Conservation (phyloP, 176 grass and related monocot genomes). For the Tillandsia fasciculata region DNA sequence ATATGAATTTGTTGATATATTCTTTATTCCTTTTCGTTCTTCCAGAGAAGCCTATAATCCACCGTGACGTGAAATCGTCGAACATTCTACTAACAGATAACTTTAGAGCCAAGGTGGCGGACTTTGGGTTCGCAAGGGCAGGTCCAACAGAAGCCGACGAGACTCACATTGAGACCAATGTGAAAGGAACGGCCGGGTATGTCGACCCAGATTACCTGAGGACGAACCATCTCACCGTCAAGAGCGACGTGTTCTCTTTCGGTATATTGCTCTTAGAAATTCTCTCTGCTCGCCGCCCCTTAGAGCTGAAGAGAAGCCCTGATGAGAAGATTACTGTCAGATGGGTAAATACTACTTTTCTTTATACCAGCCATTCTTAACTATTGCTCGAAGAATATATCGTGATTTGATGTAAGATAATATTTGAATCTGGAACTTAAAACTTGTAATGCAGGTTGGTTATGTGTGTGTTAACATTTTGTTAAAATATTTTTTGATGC, state of each 20-base stretch:
- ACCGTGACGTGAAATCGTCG: constrained; percentile 87
- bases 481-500: constrained; percentile 6
- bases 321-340: constrained; percentile 79
- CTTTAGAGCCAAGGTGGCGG: constrained; percentile 84
- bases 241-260: constrained; percentile 95
- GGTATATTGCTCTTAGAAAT: constrained; percentile 93
- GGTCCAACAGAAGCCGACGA: constrained; percentile 70
- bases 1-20: not conserved
- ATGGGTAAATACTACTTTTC: constrained; percentile 58
- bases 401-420: not conserved
- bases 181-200: constrained; percentile 89
- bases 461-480: constrained; percentile 7
- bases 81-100: constrained; percentile 82
- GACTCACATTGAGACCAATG: constrained; percentile 66
- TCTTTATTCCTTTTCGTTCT: constrained; percentile 8
- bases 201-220: constrained; percentile 88
- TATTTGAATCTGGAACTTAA: constrained; percentile 13
- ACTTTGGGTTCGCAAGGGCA: constrained; percentile 90
- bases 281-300: constrained; percentile 66
- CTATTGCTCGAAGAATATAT: not conserved
- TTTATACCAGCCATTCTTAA: not conserved
- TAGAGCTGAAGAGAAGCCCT: constrained; percentile 49
- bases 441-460: not conserved
- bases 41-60: constrained; percentile 92
- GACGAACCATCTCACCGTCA: constrained; percentile 58